Evolutionary conservation across 441 rosid species (phyloP), one percentile per base, ranked within the genome.

Genomic region (Brassica balearica): DNA sequence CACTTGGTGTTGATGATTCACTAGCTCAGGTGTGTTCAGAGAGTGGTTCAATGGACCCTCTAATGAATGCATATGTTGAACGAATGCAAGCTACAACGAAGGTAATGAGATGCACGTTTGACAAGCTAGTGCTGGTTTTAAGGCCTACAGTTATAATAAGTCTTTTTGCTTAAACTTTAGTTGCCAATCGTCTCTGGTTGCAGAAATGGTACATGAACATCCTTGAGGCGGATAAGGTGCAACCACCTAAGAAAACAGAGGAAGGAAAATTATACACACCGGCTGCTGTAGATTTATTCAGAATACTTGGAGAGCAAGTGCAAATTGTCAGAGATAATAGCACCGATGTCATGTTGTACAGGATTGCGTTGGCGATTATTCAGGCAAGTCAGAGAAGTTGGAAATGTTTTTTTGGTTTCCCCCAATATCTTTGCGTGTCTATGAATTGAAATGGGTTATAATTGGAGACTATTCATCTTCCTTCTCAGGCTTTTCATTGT

Each of bases 21-120:
- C 91, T 96, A 66, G 98, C 99, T 77, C 98, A 96, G 90, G 98
- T 94, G 81, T 94, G 98, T 84, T 96, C 99, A 2, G 99, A 96
- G 84, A 94, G 98, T 86, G 99, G 99, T 79, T 88, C 99, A 71
- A 90, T 91, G 98, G 99, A 96, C 85, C 99, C 99, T 81, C 87
- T 96, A 68, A 96, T 96, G 99, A 91, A 94, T 81, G 86, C 98
- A 43, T 96, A 96, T 85, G 94, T 96, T 68, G 98, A 96, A 88
- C 87, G 99, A 87, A 96, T 94, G 98, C 98, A 91, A 88, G 98
- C 97, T 69, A 96, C 99, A 63, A 96, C 96, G 32, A 92, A 83
- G 97, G 99, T 96, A 84, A 86, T 71, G 73, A 64, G 63, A 62
- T 72, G 55, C 53, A 56, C 22, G 10, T 60, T 64, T 15, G 67